Evolutionary conservation across 225 moss, liverwort and hornwort genomes (phyloP), one percentile per base, ranked within the genome.

Genomic region (Polytrichum formosum): DNA sequence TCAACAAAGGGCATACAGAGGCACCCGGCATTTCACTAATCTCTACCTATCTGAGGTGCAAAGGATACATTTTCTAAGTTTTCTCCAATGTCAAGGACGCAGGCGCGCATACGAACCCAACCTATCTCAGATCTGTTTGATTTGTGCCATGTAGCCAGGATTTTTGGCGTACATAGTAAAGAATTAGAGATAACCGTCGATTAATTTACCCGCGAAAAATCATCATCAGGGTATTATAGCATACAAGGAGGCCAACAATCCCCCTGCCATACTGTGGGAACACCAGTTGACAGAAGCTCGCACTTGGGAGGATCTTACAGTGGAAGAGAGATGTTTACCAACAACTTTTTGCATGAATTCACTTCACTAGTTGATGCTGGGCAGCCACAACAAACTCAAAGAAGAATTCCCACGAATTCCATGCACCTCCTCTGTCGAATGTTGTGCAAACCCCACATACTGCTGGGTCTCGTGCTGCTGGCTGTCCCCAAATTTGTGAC

Each of bases 181-280:
- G 80, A 86, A 86, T 78, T 75, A 83, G 70, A 65, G 73, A 75
- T 83, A 75, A 83, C 77, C 83, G 77, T 70, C 55, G 67, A 82
- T 75, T 55, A 72, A 72, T 68, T 75, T 75, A 75, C 80, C 65
- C 72, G 70, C 63, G 66, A 6, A 61, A 30, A 77, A 68, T 46
- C 46, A 37, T 37, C 62, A 72, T 80, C 69, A 65, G 80, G 68
- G 77, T 61, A 65, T 56, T 67, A 60, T 86, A 86, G 70, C 53
- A 75, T 86, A 86, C 86, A 86, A 78, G 74, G 73, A 70, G 70
- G 68, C 68, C 69, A 69, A 37, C 74, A 29, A 70, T 69, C 33
- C 71, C 74, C 81, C 71, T 63, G 76, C 74, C 65, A 67, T 75
- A 81, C 70, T 70, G 66, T 71, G 67, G 29, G 17, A 72, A 67